Evolutionary conservation across 192 early-diverging fungal genomes (phyloP).

Genomic region (Gigaspora rosea): DNA sequence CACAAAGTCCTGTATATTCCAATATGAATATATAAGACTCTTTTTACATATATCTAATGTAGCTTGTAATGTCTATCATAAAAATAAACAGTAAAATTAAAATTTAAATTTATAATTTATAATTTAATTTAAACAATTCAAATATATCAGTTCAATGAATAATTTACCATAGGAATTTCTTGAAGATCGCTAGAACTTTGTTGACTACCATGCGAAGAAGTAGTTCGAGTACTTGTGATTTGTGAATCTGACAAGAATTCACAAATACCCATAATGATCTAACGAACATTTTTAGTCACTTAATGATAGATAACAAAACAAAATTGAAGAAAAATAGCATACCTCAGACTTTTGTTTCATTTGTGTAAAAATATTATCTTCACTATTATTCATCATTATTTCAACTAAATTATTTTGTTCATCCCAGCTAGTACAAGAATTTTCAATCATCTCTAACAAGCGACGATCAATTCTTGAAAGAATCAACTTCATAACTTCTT

Average conservation of each 20-base stretch:
- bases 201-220: not conserved
- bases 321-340: not conserved
- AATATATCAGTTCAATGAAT: too few relatives aligned
- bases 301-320: not conserved
- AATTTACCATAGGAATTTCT: not conserved
- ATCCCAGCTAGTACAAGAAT: slow-evolving; percentile 3
- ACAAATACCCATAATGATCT: slow-evolving; percentile 5
- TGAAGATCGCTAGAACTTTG: not conserved
- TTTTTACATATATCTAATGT: not conserved
- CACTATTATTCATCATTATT: not conserved
- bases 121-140: not conserved
- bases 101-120: too few relatives aligned
- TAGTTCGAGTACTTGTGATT: not conserved
- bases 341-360: slow-evolving; percentile 9
- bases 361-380: not conserved
- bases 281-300: not conserved
- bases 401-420: not conserved
- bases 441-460: not conserved
- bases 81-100: not conserved
- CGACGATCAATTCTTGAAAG: not conserved
- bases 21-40: not conserved
- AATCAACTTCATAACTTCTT: slow-evolving; percentile 11
- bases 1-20: not conserved
- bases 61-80: not conserved
- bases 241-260: slow-evolving; percentile 14